phyloP scores from a whole-genome alignment of 164 flowering plant genomes.

The Macadamia integrifolia region DNA sequence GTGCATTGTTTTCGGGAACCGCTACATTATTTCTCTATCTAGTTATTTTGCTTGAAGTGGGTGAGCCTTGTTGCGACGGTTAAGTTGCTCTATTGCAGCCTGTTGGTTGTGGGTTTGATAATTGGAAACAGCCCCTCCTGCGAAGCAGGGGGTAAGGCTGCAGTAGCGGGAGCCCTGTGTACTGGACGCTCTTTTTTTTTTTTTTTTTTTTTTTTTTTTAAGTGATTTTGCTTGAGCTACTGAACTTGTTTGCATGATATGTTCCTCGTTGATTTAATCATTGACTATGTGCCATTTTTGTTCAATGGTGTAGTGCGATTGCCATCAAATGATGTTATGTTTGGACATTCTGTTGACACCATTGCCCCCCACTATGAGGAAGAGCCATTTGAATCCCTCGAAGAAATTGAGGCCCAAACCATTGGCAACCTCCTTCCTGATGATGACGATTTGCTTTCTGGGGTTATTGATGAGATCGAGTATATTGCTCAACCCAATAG shows the following conservation, averaged over 20 bases:
- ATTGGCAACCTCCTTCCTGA: slow-evolving; percentile 75
- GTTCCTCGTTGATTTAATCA: not conserved
- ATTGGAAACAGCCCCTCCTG: too few species aligned
- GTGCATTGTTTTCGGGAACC: not conserved
- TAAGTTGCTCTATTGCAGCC: too few species aligned
- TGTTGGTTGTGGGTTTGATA: too few species aligned
- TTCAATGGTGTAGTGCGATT: slow-evolving; percentile 43
- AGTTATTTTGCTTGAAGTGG: not conserved
- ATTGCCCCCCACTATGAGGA: slow-evolving; percentile 39
- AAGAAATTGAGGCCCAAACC: slow-evolving; percentile 76
- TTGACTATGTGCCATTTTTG: not conserved
- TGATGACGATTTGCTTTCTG: slow-evolving; percentile 67
- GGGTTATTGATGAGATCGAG: slow-evolving; percentile 40
- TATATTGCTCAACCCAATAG: slow-evolving; percentile 19
- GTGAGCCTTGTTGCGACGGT: too few species aligned
- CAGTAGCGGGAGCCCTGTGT: too few species aligned
- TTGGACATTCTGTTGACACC: slow-evolving; percentile 32
- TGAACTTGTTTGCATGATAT: not conserved
- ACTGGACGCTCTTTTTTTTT: too few species aligned
- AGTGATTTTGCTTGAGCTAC: not conserved
- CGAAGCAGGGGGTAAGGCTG: too few species aligned
- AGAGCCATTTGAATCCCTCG: slow-evolving; percentile 53
- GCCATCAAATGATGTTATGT: slow-evolving; percentile 27
- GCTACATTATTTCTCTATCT: not conserved
- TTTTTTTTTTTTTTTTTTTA: too few species aligned